Percentiles rank a stretch among this genome's conserved stretches.
phyloP scores from a whole-genome alignment of 176 grass and related monocot species.

The bread wheat (Triticum aestivum) region IWGSC_CS_RefSeq_v2.1 NC_057795.1:467173809-467174308 shows the following conservation, averaged over 20 bases:
- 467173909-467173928: conserved; percentile 72
- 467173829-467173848: conserved; percentile 93
- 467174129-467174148: conserved; percentile 95
- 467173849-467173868: conserved; percentile 95
- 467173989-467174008: conserved; percentile 93
- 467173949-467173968: conserved; percentile 98
- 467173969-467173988: conserved; percentile 95
- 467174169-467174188: conserved; percentile 97
- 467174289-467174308: conserved; percentile 42
- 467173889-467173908: conserved; percentile 94
- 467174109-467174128: conserved; percentile 93
- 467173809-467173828: conserved; percentile 81
- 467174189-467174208: conserved; percentile 69
- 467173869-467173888: conserved; percentile 86
- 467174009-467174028: conserved; percentile 99
- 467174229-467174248: conserved; percentile 89
- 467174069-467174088: conserved; percentile 99
- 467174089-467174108: conserved; percentile 91
- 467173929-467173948: conserved; percentile 96
- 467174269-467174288: conserved; percentile 57
- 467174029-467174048: conserved; percentile 93
- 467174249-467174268: conserved; percentile 84
- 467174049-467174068: conserved; percentile 98
- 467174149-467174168: conserved; percentile 98
- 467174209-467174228: conserved; percentile 93